Conservation (phyloP, 768 basidiomycete genomes). For the Xerocomus brunneocitrinus region DNA sequence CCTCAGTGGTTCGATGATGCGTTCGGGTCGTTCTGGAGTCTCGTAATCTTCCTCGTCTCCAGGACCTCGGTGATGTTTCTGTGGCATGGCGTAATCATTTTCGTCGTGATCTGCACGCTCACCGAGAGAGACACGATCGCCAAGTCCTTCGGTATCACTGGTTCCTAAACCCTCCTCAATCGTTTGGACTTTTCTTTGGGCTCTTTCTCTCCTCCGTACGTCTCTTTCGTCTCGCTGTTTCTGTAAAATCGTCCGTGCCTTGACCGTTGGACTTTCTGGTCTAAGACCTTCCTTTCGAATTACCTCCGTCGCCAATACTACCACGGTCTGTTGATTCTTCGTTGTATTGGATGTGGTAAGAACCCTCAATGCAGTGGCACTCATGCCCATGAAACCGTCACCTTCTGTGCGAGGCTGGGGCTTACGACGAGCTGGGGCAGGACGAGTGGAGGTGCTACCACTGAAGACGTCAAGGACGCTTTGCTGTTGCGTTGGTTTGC, state of each 20-base stretch:
- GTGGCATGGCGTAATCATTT: conserved; percentile 20
- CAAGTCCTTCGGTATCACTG: conserved; percentile 30
- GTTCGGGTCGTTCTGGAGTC: conserved; percentile 50
- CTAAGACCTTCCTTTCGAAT: conserved; percentile 63
- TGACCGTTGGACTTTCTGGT: conserved; percentile 77
- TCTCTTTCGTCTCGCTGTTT: conserved; percentile 62
- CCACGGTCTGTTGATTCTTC: conserved; percentile 63
- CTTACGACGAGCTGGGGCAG: conserved; percentile 43
- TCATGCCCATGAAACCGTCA: conserved; percentile 60
- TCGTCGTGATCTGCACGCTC: conserved; percentile 20
- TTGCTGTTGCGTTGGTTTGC: conserved; percentile 38
- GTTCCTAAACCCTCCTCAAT: conserved; percentile 30
- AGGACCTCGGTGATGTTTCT: conserved; percentile 56
- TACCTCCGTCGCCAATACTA: conserved; percentile 64
- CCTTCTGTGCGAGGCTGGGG: conserved; percentile 32
- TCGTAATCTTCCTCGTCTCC: conserved; percentile 82
- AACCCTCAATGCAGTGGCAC: conserved; percentile 59
- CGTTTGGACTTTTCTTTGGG: conserved; percentile 53
- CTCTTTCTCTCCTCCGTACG: conserved; percentile 51
- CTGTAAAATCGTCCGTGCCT: conserved; percentile 63
- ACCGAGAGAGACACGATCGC: conserved; percentile 1
- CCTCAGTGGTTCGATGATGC: conserved; percentile 38
- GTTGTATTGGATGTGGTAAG: conserved; percentile 70
- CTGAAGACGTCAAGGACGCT: conserved; percentile 38
- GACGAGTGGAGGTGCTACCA: conserved; percentile 22